Evolutionary conservation across 1,139 yeast genomes (phyloP).

Genomic region (Hanseniaspora sp.): DNA sequence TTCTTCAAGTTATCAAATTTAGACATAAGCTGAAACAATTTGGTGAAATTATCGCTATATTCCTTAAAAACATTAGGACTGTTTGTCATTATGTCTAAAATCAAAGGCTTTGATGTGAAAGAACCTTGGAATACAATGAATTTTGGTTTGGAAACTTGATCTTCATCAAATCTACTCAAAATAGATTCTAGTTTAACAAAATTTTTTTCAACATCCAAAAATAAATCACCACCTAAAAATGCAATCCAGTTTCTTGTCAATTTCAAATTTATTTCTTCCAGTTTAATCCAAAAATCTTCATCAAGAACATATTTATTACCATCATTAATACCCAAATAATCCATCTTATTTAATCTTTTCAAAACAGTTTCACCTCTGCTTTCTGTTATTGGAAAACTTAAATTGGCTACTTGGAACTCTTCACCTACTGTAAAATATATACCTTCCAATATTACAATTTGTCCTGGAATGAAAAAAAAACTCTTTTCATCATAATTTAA

Average conservation of each 20-base stretch:
- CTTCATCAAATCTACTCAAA: slow-evolving; percentile 40
- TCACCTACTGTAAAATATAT: slow-evolving; percentile 52
- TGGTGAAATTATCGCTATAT: slow-evolving; percentile 67
- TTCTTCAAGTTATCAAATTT: slow-evolving; percentile 37
- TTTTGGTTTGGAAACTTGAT: slow-evolving; percentile 42
- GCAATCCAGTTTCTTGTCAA: slow-evolving; percentile 48
- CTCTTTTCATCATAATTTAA: slow-evolving; percentile 40
- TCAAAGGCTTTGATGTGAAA: slow-evolving; percentile 33
- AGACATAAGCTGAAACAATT: slow-evolving; percentile 47
- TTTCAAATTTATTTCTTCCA: slow-evolving; percentile 47
- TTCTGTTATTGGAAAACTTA: slow-evolving; percentile 87
- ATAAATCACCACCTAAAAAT: slow-evolving; percentile 63
- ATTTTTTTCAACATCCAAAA: slow-evolving; percentile 47
- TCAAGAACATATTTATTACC: slow-evolving; percentile 41
- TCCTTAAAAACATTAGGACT: slow-evolving; percentile 24
- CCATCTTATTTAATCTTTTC: slow-evolving; percentile 11
- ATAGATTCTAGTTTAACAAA: slow-evolving; percentile 54
- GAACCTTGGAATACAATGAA: slow-evolving; percentile 52
- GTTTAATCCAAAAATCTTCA: slow-evolving; percentile 43
- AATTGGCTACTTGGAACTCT: slow-evolving; percentile 60
- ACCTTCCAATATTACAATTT: slow-evolving; percentile 75
- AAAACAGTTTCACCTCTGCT: slow-evolving; percentile 43
- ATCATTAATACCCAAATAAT: slow-evolving; percentile 9
- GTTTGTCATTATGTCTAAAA: slow-evolving; percentile 22
- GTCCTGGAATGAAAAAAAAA: slow-evolving; percentile 63